Conservation (phyloP, 176 grass and related monocot species). For the Dendrocalamus sinicus region DNA sequence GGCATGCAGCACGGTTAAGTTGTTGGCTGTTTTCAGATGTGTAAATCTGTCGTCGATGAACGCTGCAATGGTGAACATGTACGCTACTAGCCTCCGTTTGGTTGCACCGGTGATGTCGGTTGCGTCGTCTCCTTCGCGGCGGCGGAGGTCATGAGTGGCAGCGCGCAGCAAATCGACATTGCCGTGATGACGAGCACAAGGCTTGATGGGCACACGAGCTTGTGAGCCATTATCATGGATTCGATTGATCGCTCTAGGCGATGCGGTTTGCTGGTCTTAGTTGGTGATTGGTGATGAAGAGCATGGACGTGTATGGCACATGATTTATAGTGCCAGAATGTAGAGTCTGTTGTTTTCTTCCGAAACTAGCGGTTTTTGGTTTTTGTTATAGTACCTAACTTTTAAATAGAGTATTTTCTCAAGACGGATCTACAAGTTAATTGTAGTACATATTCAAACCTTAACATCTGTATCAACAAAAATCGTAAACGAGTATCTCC, state of each 20-base stretch:
- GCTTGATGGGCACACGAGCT: background rate
- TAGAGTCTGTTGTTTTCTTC: too few species aligned
- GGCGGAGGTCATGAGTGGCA: background rate
- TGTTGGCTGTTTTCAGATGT: too few species aligned
- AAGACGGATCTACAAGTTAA: too few species aligned
- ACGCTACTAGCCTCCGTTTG: background rate
- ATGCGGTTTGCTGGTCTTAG: background rate
- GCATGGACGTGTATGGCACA: too few species aligned
- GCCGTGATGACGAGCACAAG: background rate
- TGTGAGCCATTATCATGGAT: background rate
- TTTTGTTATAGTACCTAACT: too few species aligned
- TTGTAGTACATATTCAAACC: too few species aligned
- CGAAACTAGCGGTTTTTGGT: too few species aligned
- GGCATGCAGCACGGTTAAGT: background rate
- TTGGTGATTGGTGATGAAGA: background rate
- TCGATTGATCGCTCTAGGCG: background rate
- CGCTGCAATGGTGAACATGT: background rate
- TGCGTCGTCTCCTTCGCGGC: background rate
- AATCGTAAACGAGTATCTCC: too few species aligned
- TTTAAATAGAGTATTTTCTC: too few species aligned
- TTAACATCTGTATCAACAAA: too few species aligned
- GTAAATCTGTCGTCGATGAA: background rate
- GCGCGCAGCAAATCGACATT: background rate
- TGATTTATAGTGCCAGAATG: background rate
- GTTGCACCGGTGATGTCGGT: background rate